Base-by-base conservation (phyloP, 345 rosid genomes). In the Sapria himalayana region DNA sequence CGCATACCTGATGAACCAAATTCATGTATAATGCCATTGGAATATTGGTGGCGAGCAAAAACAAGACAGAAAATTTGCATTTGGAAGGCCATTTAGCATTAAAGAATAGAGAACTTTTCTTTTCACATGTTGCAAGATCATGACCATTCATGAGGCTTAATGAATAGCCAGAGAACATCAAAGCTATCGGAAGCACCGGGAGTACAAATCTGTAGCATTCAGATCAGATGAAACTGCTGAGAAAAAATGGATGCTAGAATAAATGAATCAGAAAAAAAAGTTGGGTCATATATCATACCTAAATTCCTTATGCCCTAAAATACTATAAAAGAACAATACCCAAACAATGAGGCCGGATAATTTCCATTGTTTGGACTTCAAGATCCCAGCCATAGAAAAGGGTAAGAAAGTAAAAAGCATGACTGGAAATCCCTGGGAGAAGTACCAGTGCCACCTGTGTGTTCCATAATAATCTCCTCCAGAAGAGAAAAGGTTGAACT, bases 361-460 rank as follows among this genome's bases (percentile, higher is more conserved):
- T 60, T 70, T 76, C 75, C 69, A 66, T 32, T 37, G 27, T 63
- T 61, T 67, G 48, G 77, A 74, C 49, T 67, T 67, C 48, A 69
- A 48, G 23, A 68, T 66, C 59, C 91, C 98, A 24, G 46, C 56
- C 14, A 76, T 12, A 33, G 70, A 60, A 57, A 72, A 73, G 23
- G 93, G 98, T 47, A 73, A 54, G 64, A 74, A 82, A 17, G 76
- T 76, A 66, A 89, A 81, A 50, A 79, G 61, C 92, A 82, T 89
- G 56, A 67, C 86, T 11, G 71, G 38, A 62, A 82, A 82, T 39
- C 98, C 98, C 55, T 82, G 91, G 57, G 74, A 65, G 69, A 79
- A 76, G 75, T 89, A 89, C 95, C 95, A 89, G 59, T 82, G 98
- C 98, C 98, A 79, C 46, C 68, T 59, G 61, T 89, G 95, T 59